Conservation (phyloP, 1,139 yeast genomes). For the Pichia sp. region DNA sequence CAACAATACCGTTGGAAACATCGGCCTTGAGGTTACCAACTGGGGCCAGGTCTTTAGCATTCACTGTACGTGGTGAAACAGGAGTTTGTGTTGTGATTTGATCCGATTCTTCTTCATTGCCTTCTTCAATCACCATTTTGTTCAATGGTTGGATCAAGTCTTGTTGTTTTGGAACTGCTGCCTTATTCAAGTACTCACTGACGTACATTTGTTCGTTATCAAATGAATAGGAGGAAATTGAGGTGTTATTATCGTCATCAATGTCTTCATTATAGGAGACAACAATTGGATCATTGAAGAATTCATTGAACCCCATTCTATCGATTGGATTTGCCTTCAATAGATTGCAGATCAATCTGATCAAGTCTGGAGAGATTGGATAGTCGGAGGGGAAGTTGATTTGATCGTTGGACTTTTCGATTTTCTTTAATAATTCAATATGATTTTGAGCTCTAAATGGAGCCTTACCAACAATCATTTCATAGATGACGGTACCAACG, state of each 20-base stretch:
- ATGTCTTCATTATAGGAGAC: conserved; percentile 36
- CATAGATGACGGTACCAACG: conserved; percentile 93
- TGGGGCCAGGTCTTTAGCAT: no score
- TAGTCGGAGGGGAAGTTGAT: conserved; percentile 71
- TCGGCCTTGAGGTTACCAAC: conserved; percentile 8
- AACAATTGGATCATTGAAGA: conserved; percentile 66
- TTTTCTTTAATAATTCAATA: conserved; percentile 80
- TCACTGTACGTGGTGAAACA: no score
- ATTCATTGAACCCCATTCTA: conserved; percentile 84
- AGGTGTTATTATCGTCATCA: conserved; percentile 45
- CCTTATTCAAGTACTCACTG: conserved; percentile 60
- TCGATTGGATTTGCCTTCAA: conserved; percentile 84
- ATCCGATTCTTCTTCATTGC: conserved; percentile 17
- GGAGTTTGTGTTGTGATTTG: neutral
- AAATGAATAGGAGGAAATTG: conserved; percentile 59
- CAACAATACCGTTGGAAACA: conserved; percentile 6
- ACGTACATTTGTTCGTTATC: conserved; percentile 79
- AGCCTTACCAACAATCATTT: conserved; percentile 93
- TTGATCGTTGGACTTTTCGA: conserved; percentile 75
- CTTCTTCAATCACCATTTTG: conserved; percentile 17
- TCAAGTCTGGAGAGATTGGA: conserved; percentile 60
- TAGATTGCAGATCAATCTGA: conserved; percentile 67
- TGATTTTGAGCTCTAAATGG: conserved; percentile 95
- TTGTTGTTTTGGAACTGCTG: neutral
- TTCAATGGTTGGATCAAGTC: conserved; percentile 14